Evolutionary conservation across 2,329 filamentous ascomycete genomes (phyloP).

Genomic region (Talaromyces sp.): DNA sequence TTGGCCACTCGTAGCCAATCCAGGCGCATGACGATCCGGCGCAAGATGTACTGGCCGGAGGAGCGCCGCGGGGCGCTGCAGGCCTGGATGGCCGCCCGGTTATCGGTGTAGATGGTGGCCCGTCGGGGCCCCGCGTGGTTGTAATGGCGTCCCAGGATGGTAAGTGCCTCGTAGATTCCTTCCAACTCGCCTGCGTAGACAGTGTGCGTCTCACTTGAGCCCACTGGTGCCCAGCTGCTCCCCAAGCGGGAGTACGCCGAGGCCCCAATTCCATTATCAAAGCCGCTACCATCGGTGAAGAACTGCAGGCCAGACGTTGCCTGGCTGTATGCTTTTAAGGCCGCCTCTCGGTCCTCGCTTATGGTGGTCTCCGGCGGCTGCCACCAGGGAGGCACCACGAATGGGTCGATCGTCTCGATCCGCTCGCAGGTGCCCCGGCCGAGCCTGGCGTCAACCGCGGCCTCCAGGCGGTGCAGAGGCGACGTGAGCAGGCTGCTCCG

Average conservation of each 20-base stretch:
- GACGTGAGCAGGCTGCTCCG: neutral
- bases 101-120: conserved; percentile 23
- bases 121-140: no score
- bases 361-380: neutral
- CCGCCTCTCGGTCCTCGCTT: neutral
- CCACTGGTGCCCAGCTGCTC: neutral
- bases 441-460: neutral
- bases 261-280: neutral
- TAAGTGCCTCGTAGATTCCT: neutral
- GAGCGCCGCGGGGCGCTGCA: conserved; percentile 19
- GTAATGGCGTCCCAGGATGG: neutral
- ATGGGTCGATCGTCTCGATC: neutral
- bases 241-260: neutral
- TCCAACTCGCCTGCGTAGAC: neutral
- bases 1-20: neutral
- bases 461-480: neutral
- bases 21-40: neutral
- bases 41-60: conserved; percentile 21
- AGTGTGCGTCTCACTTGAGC: neutral
- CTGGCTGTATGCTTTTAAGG: neutral
- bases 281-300: neutral
- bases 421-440: neutral
- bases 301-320: no score
- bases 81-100: conserved; percentile 26
- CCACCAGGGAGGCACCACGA: neutral